Evolutionary conservation across 371 early-diverging fungal genomes (phyloP).

Genomic region (Mortierella sp.): DNA sequence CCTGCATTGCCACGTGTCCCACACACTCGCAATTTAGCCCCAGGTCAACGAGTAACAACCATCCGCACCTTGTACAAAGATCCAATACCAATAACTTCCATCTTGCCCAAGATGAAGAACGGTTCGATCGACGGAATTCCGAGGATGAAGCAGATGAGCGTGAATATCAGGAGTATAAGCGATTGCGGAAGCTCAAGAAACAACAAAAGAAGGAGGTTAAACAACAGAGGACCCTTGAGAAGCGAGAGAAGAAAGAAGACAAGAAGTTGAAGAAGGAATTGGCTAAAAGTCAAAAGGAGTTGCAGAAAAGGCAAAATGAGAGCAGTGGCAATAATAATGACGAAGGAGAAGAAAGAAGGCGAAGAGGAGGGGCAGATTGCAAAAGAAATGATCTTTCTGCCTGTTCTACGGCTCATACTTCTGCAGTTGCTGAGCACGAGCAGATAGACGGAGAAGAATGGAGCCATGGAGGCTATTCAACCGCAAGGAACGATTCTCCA

Average conservation of each 20-base stretch:
- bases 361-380: too few relatives aligned
- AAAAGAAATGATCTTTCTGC: too few relatives aligned
- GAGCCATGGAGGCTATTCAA: constrained; percentile 1
- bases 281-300: background rate
- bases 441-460: background rate
- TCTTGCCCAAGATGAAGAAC: constrained; percentile 9
- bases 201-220: constrained; percentile 30
- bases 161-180: constrained; percentile 44
- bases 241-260: constrained; percentile 9
- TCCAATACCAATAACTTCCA: constrained; percentile 10
- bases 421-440: background rate
- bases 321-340: too few relatives aligned
- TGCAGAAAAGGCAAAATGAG: constrained; percentile 3
- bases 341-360: too few relatives aligned
- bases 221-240: constrained; percentile 21
- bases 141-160: constrained; percentile 50
- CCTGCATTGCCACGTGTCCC: background rate
- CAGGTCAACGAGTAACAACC: too few relatives aligned
- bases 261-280: background rate
- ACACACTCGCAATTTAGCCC: background rate
- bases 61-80: background rate
- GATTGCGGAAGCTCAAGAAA: constrained; percentile 21
- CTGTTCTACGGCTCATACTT: too few relatives aligned
- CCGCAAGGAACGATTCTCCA: constrained; percentile 1
- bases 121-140: constrained; percentile 20